phyloP scores from a whole-genome alignment of 495 filamentous ascomycete species.

The Podospora appendiculata region DNA sequence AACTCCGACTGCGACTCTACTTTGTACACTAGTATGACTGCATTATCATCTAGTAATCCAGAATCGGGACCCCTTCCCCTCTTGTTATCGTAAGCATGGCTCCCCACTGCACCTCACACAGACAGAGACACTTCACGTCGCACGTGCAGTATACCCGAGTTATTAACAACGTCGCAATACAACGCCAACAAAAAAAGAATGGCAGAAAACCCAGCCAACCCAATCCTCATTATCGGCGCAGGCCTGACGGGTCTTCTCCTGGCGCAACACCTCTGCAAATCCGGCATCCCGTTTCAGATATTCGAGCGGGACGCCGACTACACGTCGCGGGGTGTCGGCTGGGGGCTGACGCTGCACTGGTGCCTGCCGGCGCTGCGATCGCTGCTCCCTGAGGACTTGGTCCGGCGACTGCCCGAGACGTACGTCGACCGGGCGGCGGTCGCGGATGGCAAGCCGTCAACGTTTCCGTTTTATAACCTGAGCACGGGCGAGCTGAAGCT shows the following conservation, averaged over 20 bases:
- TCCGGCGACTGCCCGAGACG: slow-evolving; percentile 39
- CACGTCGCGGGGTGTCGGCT: slow-evolving; percentile 42
- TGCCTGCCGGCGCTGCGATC: slow-evolving; percentile 40
- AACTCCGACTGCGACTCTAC: too few relatives aligned
- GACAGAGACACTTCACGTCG: too few relatives aligned
- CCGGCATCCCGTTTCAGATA: slow-evolving; percentile 32
- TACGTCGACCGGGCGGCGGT: slow-evolving; percentile 31
- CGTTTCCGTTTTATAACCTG: slow-evolving; percentile 48
- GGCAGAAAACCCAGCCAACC: not conserved
- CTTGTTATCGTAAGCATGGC: too few relatives aligned
- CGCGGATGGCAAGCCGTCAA: slow-evolving; percentile 10
- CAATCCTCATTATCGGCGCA: slow-evolving; percentile 46
- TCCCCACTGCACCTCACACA: too few relatives aligned
- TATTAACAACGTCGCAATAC: too few relatives aligned
- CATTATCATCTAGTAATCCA: too few relatives aligned
- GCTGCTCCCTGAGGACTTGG: slow-evolving; percentile 42
- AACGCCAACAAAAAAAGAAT: too few relatives aligned
- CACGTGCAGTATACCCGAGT: too few relatives aligned
- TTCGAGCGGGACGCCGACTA: slow-evolving; percentile 48
- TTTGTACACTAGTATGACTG: too few relatives aligned
- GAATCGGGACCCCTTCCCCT: too few relatives aligned
- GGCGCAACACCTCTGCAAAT: slow-evolving; percentile 47
- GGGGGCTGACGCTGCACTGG: slow-evolving; percentile 56
- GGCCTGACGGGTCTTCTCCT: slow-evolving; percentile 54
- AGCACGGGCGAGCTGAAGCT: slow-evolving; percentile 34